Conservation (phyloP, 2,329 filamentous ascomycete genomes). For the Blastomyces percursus region DNA sequence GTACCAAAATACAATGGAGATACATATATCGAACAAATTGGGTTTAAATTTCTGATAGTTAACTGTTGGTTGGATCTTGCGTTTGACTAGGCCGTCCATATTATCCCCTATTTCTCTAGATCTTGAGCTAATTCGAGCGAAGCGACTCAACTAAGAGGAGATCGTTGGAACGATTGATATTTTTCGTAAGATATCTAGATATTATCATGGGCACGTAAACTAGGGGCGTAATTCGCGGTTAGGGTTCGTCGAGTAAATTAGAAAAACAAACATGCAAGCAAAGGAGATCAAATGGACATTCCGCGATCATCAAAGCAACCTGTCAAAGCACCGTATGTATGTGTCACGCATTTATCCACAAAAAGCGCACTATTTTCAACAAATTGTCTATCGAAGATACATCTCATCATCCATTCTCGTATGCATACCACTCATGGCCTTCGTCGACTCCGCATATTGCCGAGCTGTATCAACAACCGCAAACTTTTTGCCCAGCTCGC, state of each 20-base stretch:
- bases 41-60: neutral
- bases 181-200: neutral
- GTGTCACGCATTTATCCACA: neutral
- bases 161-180: neutral
- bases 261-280: neutral
- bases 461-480: conserved; percentile 42
- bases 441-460: conserved; percentile 17
- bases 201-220: neutral
- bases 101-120: neutral
- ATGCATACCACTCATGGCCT: conserved; percentile 16
- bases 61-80: neutral
- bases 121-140: neutral
- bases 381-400: conserved; percentile 8
- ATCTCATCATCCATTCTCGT: conserved; percentile 23
- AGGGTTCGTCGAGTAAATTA: neutral
- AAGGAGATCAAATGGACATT: neutral
- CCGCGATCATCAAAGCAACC: neutral
- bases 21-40: neutral
- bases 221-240: no score
- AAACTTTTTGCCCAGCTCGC: conserved; percentile 67
- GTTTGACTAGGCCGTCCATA: neutral
- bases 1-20: neutral
- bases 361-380: neutral
- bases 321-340: neutral
- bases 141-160: neutral